These are phyloP conservation scores for Begonia masoniana DNA, from an alignment of 306 rosid species.

Conservation along the genomic window DNA sequence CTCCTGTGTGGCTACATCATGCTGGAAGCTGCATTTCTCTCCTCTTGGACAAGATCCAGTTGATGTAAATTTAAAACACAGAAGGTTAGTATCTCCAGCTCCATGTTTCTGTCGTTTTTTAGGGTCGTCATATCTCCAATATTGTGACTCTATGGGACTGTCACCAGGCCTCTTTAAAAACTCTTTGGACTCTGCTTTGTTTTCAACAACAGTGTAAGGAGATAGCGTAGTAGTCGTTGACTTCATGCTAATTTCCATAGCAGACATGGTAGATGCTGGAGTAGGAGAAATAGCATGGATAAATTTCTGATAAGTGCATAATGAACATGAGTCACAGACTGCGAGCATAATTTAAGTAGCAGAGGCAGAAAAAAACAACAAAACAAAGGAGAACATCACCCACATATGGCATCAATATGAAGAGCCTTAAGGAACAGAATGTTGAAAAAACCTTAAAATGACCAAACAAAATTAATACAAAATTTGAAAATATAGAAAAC, in stretches of 20 bases:
- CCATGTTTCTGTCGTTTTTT: conserved; percentile 69
- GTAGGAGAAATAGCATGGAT: conserved; percentile 92
- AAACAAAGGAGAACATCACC: conserved; percentile 2
- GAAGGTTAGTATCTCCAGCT: conserved; percentile 41
- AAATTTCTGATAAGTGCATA: conserved; percentile 63
- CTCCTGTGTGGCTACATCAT: conserved; percentile 67
- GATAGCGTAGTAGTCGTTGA: conserved; percentile 57
- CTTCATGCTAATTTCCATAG: conserved; percentile 58
- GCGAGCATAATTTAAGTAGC: no score
- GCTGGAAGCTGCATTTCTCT: conserved; percentile 69
- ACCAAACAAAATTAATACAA: no score
- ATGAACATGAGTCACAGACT: conserved; percentile 9
- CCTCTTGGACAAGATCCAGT: conserved; percentile 87
- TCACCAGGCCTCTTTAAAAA: conserved; percentile 49
- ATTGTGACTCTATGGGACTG: conserved; percentile 51
- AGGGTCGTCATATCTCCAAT: conserved; percentile 93
- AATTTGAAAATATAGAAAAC: no score
- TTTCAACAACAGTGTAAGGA: conserved; percentile 44
- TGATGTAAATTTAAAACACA: conserved; percentile 80
- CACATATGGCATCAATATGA: no score
- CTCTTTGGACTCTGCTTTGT: conserved; percentile 24
- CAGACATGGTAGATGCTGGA: conserved; percentile 81
- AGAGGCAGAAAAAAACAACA: neutral
- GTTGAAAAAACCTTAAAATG: no score
- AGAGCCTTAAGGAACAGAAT: no score